Percentiles rank a stretch among this genome's conserved stretches.
phyloP scores from a whole-genome alignment of 73 alveolate genomes.

The Tetrahymena elliotti region DNA sequence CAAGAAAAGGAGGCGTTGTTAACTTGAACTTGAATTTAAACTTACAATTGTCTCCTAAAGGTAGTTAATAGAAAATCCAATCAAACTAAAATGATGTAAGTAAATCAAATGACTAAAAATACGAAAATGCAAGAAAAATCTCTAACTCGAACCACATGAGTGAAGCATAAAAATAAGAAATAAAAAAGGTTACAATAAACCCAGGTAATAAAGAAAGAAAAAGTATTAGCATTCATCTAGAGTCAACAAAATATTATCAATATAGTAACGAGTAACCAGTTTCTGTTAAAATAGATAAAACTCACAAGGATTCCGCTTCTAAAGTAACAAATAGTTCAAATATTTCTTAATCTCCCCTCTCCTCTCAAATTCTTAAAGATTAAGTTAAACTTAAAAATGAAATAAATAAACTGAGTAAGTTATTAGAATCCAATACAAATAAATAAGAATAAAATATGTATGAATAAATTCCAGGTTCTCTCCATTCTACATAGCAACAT shows the following conservation, averaged over 20 bases:
- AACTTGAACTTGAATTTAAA: too few relatives aligned
- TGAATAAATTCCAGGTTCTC: neutral
- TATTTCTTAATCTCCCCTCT: neutral
- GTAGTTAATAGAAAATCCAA: neutral
- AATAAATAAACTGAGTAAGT: neutral
- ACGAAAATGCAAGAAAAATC: neutral
- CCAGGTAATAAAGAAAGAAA: neutral
- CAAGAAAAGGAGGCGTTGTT: neutral
- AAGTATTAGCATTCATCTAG: neutral
- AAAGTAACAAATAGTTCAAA: neutral
- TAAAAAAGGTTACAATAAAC: neutral
- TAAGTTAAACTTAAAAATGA: neutral
- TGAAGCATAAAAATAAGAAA: neutral
- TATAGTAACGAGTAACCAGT: neutral
- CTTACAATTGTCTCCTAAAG: neutral
- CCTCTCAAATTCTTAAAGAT: neutral
- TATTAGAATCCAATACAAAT: neutral
- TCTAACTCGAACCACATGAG: neutral
- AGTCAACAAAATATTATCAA: neutral
- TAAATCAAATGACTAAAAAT: neutral
- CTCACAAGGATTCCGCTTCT: neutral
- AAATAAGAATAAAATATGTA: neutral
- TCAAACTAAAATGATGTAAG: neutral
- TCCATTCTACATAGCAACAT: neutral
- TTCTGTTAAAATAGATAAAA: neutral